Conservation (phyloP, 2,329 filamentous ascomycete species). For the Colletotrichum higginsianum region DNA sequence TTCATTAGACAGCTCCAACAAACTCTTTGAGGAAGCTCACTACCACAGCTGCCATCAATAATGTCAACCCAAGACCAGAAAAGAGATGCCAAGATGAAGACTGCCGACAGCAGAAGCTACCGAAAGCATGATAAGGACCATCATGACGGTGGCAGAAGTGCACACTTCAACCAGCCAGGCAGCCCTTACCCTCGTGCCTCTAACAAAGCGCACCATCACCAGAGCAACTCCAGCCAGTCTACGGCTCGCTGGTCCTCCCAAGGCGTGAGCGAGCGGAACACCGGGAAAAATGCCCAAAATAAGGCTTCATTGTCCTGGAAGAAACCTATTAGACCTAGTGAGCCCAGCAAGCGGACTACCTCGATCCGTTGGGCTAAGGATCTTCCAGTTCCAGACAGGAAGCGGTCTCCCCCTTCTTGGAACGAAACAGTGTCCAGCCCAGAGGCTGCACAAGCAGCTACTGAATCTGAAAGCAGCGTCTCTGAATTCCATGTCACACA, state of each 20-base stretch:
- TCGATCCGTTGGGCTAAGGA: constrained; percentile 33
- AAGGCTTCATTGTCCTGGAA: neutral
- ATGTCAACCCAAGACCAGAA: neutral
- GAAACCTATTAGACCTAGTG: neutral
- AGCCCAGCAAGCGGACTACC: neutral
- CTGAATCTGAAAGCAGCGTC: neutral
- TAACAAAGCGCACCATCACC: neutral
- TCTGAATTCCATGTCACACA: neutral
- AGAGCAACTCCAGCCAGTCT: neutral
- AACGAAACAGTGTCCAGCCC: neutral
- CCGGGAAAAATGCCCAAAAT: neutral
- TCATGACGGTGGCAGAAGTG: neutral
- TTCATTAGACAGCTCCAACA: neutral
- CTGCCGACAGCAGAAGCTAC: neutral
- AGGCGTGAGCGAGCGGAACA: too few species aligned
- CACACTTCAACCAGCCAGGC: neutral
- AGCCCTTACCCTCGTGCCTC: constrained; percentile 14
- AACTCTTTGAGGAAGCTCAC: neutral
- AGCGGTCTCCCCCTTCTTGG: neutral
- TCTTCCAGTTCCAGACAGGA: constrained; percentile 26
- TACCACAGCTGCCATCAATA: neutral
- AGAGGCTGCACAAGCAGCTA: neutral
- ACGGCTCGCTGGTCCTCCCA: neutral
- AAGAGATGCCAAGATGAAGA: neutral
- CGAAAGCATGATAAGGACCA: neutral